Percentiles rank a stretch among this genome's conserved stretches.
phyloP scores from a whole-genome alignment of 192 early-diverging fungal species.

The Globomyces pollinis-pini region DNA sequence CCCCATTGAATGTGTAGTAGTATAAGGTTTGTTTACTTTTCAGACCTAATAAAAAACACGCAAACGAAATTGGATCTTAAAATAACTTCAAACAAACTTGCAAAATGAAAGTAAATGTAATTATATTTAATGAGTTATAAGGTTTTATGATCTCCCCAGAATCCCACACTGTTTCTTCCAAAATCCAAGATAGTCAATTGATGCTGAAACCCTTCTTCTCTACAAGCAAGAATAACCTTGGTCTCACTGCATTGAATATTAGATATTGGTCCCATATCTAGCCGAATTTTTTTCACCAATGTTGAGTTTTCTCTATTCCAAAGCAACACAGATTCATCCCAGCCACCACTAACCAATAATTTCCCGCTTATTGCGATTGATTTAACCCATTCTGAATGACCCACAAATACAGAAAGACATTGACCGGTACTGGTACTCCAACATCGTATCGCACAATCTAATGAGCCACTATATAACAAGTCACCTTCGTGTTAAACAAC shows the following conservation, averaged over 20 bases:
- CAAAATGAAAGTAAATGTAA: too few species aligned
- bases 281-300: conserved; percentile 11
- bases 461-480: conserved; percentile 30
- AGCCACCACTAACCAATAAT: conserved; percentile 28
- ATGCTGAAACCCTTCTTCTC: conserved; percentile 29
- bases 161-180: conserved; percentile 13
- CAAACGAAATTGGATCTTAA: too few species aligned
- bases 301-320: conserved; percentile 18
- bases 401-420: conserved; percentile 11
- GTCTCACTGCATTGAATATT: conserved; percentile 19
- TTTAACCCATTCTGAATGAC: conserved; percentile 30
- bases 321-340: conserved; percentile 26
- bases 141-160: neutral
- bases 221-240: conserved; percentile 16
- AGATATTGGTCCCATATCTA: conserved; percentile 28
- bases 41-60: too few species aligned
- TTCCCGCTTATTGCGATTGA: conserved; percentile 11
- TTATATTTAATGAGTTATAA: neutral
- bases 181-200: conserved; percentile 28
- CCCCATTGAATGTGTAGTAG: too few species aligned
- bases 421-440: conserved; percentile 26
- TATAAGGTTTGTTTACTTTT: too few species aligned
- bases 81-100: too few species aligned
- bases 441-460: conserved; percentile 32
- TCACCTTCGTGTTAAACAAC: too few species aligned